Conservation (phyloP, 2,329 filamentous ascomycete species). For the Verticillium tricorpus region DNA sequence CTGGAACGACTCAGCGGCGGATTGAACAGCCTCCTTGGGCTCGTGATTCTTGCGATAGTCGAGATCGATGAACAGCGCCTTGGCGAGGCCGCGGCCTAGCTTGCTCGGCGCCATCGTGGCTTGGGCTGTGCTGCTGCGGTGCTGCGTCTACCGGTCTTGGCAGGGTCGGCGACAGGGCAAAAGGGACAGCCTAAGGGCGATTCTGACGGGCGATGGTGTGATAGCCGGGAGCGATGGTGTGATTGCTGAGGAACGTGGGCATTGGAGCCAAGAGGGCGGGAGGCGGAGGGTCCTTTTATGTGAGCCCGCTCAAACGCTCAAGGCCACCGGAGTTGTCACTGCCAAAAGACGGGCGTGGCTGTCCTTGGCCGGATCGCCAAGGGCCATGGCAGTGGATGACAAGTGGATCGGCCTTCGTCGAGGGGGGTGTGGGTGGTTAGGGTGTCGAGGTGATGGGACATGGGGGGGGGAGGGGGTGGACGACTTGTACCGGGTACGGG, state of each 20-base stretch:
- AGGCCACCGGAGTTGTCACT: neutral
- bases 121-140: neutral
- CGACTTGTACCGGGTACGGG: neutral
- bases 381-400: neutral
- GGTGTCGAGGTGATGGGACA: neutral
- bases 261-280: neutral
- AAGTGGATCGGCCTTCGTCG: neutral
- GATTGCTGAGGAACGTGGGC: neutral
- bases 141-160: neutral
- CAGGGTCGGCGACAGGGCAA: neutral
- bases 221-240: constrained; percentile 1
- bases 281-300: neutral
- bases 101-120: constrained; percentile 14
- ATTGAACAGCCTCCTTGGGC: constrained; percentile 18
- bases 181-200: neutral
- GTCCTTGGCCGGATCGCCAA: constrained; percentile 2
- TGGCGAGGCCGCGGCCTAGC: constrained; percentile 18
- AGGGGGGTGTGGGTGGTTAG: neutral
- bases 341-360: neutral
- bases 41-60: constrained; percentile 20
- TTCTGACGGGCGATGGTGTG: neutral
- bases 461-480: neutral
- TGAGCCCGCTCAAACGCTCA: neutral
- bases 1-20: constrained; percentile 18
- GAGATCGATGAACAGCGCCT: constrained; percentile 23